Base-by-base conservation (phyloP, 1,284 basidiomycete genomes). In the Abortiporus biennis region DNA sequence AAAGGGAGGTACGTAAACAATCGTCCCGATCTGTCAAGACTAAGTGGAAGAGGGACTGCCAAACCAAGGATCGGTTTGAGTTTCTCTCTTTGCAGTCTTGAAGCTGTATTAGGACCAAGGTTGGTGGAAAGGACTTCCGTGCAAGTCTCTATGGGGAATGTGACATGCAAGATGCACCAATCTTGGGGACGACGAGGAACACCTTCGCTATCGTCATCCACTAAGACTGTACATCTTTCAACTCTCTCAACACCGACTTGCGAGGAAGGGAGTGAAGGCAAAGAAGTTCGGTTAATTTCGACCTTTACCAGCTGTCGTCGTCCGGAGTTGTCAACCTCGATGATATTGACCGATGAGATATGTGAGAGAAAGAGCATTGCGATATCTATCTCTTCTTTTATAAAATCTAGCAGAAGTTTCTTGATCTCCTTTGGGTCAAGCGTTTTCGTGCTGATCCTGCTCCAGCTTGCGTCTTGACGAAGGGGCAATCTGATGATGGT, bases 1-100 rank as follows among this genome's bases (percentile, higher is more conserved):
- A 76, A 57, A 1, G 71, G 72, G 3, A 74, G 63, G 38, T 62
- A 72, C 0, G 72, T 72, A 53, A 72, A 76, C 3, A 74, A 56
- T 2, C 66, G 58, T 3, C 71, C 72, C 4, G 42, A 45, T 4
- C 43, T 44, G 3, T 22, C 4, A 37, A 29, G 0, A 21, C 6
- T 1, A 11, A 23, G 17, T 30, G 43, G 17, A 16, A 51, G 17
- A 61, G 44, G 21, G 58, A 64, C 49, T 1, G 72, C 70, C 3
- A 74, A 54, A 0, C 63, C 60, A 13, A 72, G 47, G 17, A 61
- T 44, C 0, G 71, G 61, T 9, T 53, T 51, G 1, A 73, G 54
- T 42, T 74, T 76, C 47, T 72, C 63, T 32, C 42, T 46, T n/a
- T 52, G 40, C 9, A 72, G 47, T 3, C 51, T 53, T 12, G 49